These are phyloP conservation scores for Botrytis tulipae DNA, from an alignment of 2,329 filamentous ascomycete genomes.

Conservation along the genomic window DNA sequence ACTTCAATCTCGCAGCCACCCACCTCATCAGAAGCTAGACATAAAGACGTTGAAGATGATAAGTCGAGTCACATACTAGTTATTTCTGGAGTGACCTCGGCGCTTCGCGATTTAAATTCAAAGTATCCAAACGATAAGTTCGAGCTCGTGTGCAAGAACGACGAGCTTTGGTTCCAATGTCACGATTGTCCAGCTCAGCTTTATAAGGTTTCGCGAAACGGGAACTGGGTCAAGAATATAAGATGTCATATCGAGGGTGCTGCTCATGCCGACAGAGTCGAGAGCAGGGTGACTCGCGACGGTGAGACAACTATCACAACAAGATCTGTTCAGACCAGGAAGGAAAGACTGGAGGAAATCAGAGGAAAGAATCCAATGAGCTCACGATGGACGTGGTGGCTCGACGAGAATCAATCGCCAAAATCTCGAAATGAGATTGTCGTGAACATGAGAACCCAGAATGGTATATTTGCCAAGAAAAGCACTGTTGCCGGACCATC, in stretches of 20 bases:
- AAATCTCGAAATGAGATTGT: not conserved
- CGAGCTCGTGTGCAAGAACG: not conserved
- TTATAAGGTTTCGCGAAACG: not conserved
- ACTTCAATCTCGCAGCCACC: no score
- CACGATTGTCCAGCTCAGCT: not conserved
- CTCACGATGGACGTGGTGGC: not conserved
- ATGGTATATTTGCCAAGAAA: not conserved
- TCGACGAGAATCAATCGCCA: not conserved
- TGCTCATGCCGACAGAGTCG: not conserved
- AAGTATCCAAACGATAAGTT: not conserved
- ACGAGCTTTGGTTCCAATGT: not conserved
- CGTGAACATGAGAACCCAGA: not conserved
- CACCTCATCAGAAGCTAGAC: no score
- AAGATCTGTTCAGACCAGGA: not conserved
- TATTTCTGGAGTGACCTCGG: not conserved
- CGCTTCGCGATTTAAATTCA: not conserved
- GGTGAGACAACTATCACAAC: not conserved
- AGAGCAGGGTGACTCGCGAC: not conserved
- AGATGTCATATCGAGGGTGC: not conserved
- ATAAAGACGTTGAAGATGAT: no score
- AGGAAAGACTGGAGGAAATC: not conserved
- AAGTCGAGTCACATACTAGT: no score
- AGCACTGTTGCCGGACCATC: not conserved
- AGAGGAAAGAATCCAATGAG: not conserved
- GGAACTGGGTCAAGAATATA: accelerated